Conservation (phyloP, 768 basidiomycete species). For the Russula foetens region DNA sequence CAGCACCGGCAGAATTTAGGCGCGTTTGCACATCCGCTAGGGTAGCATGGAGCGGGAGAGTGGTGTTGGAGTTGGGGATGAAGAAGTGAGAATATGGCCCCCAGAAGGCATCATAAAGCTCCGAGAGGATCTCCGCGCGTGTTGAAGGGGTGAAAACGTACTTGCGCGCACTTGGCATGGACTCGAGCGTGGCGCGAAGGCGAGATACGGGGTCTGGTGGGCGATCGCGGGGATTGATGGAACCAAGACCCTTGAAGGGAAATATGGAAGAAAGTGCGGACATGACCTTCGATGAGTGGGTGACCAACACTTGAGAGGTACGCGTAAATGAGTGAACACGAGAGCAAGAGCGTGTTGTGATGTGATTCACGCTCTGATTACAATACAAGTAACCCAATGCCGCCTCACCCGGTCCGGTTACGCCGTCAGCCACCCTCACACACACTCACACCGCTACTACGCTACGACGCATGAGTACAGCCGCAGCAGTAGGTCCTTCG, state of each 20-base stretch:
- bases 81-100: conserved; percentile 67
- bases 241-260: conserved; percentile 42
- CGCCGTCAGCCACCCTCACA: conserved; percentile 1
- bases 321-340: neutral
- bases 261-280: conserved; percentile 39
- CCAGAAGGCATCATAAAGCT: conserved; percentile 79
- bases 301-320: neutral
- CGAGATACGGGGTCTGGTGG: conserved; percentile 58
- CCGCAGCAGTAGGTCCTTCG: conserved; percentile 16
- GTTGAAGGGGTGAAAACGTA: conserved; percentile 67
- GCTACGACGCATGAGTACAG: neutral
- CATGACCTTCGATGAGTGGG: conserved; percentile 25
- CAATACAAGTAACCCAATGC: no score
- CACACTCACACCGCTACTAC: no score
- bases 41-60: conserved; percentile 52
- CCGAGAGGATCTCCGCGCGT: conserved; percentile 72
- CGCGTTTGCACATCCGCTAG: conserved; percentile 65
- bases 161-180: conserved; percentile 72
- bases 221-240: conserved; percentile 49
- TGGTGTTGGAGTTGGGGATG: conserved; percentile 54
- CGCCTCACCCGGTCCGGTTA: conserved; percentile 14
- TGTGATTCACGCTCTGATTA: no score
- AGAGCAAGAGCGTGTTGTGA: neutral
- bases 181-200: conserved; percentile 68
- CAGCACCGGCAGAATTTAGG: conserved; percentile 47